A percentile compares a stretch with the other conserved stretches of the same genome.
Evolutionary conservation across 345 rosid genomes (phyloP).

Genomic region (Iberis pinnata): DNA sequence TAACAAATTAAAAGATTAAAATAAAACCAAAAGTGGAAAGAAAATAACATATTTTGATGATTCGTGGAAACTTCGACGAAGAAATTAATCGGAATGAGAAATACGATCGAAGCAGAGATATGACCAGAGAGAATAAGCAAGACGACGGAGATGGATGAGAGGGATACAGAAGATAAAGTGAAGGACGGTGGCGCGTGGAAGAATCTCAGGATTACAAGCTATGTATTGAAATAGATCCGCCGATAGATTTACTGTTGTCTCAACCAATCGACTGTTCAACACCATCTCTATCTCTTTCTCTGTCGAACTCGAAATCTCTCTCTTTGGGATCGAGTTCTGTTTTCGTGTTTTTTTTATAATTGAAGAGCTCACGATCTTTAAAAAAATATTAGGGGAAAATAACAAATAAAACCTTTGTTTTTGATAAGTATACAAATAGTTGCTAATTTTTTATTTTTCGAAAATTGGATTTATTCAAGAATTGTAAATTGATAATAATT

Average conservation of each 20-base stretch:
- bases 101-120: slow-evolving; percentile 51
- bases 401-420: too few species aligned
- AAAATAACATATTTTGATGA: too few species aligned
- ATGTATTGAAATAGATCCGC: slow-evolving; percentile 70
- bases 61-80: background rate
- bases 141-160: slow-evolving; percentile 51
- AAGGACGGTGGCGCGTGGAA: slow-evolving; percentile 56
- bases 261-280: slow-evolving; percentile 57
- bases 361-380: slow-evolving; percentile 7
- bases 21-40: too few species aligned
- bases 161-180: slow-evolving; percentile 60
- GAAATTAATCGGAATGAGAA: slow-evolving; percentile 38
- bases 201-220: slow-evolving; percentile 81
- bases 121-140: slow-evolving; percentile 48
- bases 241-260: slow-evolving; percentile 53
- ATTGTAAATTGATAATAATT: too few species aligned
- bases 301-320: too few species aligned
- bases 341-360: background rate
- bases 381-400: background rate
- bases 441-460: too few species aligned
- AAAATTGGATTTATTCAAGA: too few species aligned
- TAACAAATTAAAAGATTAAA: background rate
- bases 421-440: too few species aligned
- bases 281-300: slow-evolving; percentile 37
- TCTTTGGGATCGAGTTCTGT: too few species aligned